Evolutionary conservation across 2,329 filamentous ascomycete species (phyloP), one percentile per base, ranked within the genome.

Genomic region (Akanthomyces muscarius): DNA sequence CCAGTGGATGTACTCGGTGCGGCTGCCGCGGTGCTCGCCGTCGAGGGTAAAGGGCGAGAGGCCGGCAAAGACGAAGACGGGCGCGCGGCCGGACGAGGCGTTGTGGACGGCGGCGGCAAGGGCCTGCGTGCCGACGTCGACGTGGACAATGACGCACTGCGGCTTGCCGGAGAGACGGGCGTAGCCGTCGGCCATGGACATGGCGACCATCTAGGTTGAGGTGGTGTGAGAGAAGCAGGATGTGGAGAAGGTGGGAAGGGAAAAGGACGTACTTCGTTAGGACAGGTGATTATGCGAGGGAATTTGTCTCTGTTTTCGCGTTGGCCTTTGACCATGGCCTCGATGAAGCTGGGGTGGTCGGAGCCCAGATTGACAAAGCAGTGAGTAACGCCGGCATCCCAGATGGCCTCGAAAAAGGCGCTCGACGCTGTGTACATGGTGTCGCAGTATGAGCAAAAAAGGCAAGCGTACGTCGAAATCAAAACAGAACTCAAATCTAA

Each of bases 1-100:
- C 89, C 90, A 94, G 73, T 94, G 90, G 68, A 92, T 93, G 72
- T 91, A 93, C 74, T 94, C 91, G 1, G 89, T 92, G 61, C 90
- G 81, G n/a, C 83, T 88, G 14, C 90, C 90, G 1, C 88, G 83
- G 76, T 89, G 85, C 74, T 94, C 90, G 18, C 90, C 90, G 69
- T 92, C 89, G 36, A 88, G 82, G 0, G 90, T 93, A 71, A 87
- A 91, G 0, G 90, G 91, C 13, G 87, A 90, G 18, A 93, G 77
- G 5, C 90, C 90, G 1, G 90, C 90, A 69, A 94, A 93, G 62
- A 94, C 86, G 52, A 94, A 75, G 4, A 94, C 86, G 0, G 91
- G 90, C 0, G 87, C 87, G 55, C 90, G 83, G 1, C 90, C 90
- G 56, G 84, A 87, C 1, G 87, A 90, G 14, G 90, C 88, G 69